These are phyloP conservation scores for Candida coleopterorum DNA, from an alignment of 805 yeast genomes.

Conservation along the genomic window DNA sequence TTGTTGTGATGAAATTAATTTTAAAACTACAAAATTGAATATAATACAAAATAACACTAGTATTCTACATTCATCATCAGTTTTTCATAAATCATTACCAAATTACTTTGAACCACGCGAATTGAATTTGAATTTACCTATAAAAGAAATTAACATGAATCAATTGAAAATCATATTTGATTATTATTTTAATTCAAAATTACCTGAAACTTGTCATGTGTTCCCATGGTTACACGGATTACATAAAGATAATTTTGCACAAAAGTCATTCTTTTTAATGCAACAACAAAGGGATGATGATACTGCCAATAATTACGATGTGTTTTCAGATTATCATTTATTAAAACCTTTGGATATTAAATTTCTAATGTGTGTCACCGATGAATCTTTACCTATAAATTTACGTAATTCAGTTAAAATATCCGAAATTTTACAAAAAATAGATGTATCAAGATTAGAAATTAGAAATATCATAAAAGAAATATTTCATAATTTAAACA, in stretches of 20 bases:
- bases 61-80: conserved; percentile 15
- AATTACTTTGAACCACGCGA: background rate
- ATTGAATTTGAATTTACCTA: conserved; percentile 1
- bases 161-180: conserved; percentile 20
- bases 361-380: conserved; percentile 34
- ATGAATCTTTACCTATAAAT: conserved; percentile 2
- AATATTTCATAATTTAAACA: conserved; percentile 3
- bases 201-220: conserved; percentile 62
- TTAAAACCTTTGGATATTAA: conserved; percentile 27
- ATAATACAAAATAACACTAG: conserved; percentile 11
- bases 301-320: conserved; percentile 7
- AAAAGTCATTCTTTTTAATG: conserved; percentile 40
- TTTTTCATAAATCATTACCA: conserved; percentile 11
- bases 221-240: conserved; percentile 93
- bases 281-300: conserved; percentile 18
- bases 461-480: conserved; percentile 17
- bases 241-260: conserved; percentile 52
- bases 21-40: conserved; percentile 35
- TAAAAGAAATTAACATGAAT: conserved; percentile 14
- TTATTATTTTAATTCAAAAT: conserved; percentile 35
- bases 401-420: conserved; percentile 53
- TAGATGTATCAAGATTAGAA: conserved; percentile 39
- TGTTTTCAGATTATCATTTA: conserved; percentile 11
- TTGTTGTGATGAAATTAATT: conserved; percentile 31
- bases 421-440: conserved; percentile 48